Evolutionary conservation across 768 basidiomycete genomes (phyloP), one percentile per base, ranked within the genome.

Genomic region (Tylopilus subfusipes): DNA sequence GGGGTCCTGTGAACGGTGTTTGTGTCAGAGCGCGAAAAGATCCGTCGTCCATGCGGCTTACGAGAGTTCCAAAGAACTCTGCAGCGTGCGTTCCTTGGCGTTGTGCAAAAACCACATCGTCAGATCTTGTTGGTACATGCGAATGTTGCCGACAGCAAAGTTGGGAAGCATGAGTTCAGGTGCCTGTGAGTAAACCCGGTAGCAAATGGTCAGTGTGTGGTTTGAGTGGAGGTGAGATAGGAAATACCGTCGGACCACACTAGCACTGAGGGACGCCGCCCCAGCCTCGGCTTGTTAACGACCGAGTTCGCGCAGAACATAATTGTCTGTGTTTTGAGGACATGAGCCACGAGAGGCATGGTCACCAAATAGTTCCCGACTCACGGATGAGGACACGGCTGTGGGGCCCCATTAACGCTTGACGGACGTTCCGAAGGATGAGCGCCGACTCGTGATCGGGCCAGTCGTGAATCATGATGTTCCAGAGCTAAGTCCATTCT

Each of bases 381-480:
- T 54, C 57, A 70, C 72, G 69, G 30, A 74, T 63, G 36, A 73
- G 64, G 16, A 74, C 42, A 2, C 67, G 70, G 22, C 66, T 68
- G 36, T 65, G 47, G 3, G 68, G 64, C 22, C 57, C 62, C 57
- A n/a, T n/a, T n/a, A 74, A 59, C 5, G 66, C 70, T 51, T 61
- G 50, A 24, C 68, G 62, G 45, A 74, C 39, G 52, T 72, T 70
- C 19, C 50, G 54, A 21, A 74, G 59, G 36, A 73, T 71, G 5
- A 60, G 48, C 1, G 53, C 38, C 10, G 66, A 56, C n/a, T 65
- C 61, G 2, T 59, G 51, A 52, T 73, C 73, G 10, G 69, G 60
- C 72, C 71, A 74, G 54, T 73, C 62, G 42, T 72, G 72, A 29
- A 66, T n/a, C n/a, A n/a, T 62, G 38, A 68, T 64, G 31, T 62